Conservation (phyloP, 768 basidiomycete genomes). For the Grammothele lineata region DNA sequence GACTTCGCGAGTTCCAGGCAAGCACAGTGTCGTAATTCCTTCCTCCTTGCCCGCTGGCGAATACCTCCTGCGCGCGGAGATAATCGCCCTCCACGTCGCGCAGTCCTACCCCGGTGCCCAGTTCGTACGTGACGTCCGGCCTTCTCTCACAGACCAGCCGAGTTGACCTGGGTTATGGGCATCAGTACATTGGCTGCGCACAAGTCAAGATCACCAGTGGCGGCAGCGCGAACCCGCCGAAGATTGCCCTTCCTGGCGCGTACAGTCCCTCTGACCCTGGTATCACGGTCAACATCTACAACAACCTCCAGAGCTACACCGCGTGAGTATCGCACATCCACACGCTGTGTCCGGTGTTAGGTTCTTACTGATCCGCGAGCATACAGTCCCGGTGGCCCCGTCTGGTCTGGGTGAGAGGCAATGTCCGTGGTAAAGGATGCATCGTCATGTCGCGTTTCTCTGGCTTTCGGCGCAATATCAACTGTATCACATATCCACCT, state of each 20-base stretch:
- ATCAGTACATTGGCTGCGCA: conserved; percentile 43
- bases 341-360: neutral
- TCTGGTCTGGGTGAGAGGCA: conserved; percentile 23
- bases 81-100: conserved; percentile 39
- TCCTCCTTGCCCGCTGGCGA: conserved; percentile 45
- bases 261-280: conserved; percentile 47
- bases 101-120: conserved; percentile 44
- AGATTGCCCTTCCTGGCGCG: conserved; percentile 44
- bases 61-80: conserved; percentile 46
- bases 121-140: conserved; percentile 32
- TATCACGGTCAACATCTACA: conserved; percentile 53
- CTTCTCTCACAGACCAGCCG: too few species aligned
- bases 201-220: conserved; percentile 44
- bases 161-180: neutral
- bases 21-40: conserved; percentile 42
- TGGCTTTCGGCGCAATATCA: too few species aligned
- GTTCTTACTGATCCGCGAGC: neutral
- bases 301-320: conserved; percentile 52
- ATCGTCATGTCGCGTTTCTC: too few species aligned
- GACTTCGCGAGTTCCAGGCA: conserved; percentile 23
- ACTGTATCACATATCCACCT: too few species aligned
- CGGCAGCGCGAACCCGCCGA: conserved; percentile 44
- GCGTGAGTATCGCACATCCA: conserved; percentile 15
- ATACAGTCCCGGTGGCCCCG: conserved; percentile 25
- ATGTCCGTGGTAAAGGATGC: neutral